Evolutionary conservation across 768 basidiomycete species (phyloP), one percentile per base, ranked within the genome.

Genomic region (Hydnomerulius pinastri): DNA sequence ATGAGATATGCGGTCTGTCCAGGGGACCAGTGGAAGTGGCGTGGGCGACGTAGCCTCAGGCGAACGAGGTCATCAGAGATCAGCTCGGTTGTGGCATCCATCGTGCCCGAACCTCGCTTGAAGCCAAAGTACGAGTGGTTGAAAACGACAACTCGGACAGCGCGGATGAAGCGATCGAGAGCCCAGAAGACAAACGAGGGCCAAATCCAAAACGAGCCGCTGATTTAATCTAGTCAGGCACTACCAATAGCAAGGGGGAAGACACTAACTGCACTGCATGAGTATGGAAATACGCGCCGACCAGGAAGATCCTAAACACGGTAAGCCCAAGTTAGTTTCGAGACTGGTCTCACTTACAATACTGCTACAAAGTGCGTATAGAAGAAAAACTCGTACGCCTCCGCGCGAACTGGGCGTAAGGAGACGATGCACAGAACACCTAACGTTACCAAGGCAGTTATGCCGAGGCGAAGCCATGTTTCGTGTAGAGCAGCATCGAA

Each of bases 151-250:
- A 80, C 59, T 18, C 80, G 75, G 15, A 70, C 23, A 6, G 70
- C 28, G 21, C 82, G 77, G 39, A 82, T 55, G 25, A 73, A 48
- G 35, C 79, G 73, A 54, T 84, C 82, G 18, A 80, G 51, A 3
- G 71, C 79, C 82, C 81, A 83, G 53, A 84, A 52, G 44, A 78
- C 46, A 54, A 84, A 71, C 0, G 75, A 65, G 4, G 80, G 79
- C 75, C 77, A 83, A 24, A 81, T 57, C 47, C 72, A 77, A 11
- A 53, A 35, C 12, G 60, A 46, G 47, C 58, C 55, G 13, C 70
- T 71, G 30, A n/a, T 17, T n/a, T 10, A 17, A 13, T 4, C 20
- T 11, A 17, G 39, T 62, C 5, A 51, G 50, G 27, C 23, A 37
- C 5, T 17, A 33, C 27, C 18, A 5, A 12, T 67, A 49, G 12